Evolutionary conservation across 2,329 filamentous ascomycete genomes (phyloP).

Genomic region (Ophiostoma himal-ulmi): DNA sequence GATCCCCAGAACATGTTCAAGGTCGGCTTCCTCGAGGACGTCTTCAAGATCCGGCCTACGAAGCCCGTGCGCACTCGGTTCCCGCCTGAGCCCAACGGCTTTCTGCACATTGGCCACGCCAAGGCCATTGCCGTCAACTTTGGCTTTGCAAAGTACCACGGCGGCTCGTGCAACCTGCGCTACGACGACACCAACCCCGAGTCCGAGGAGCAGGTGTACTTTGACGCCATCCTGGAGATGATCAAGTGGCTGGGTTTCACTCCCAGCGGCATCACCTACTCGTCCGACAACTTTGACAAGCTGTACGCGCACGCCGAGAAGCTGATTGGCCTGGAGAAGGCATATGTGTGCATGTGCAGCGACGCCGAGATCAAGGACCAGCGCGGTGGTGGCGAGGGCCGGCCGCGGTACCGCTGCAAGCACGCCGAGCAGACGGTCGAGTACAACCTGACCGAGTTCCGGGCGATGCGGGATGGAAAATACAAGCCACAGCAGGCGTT

Average conservation of each 20-base stretch:
- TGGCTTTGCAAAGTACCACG: constrained; percentile 81
- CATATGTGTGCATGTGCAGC: constrained; percentile 84
- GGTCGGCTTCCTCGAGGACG: constrained; percentile 66
- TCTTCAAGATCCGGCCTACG: constrained; percentile 62
- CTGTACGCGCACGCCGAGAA: constrained; percentile 87
- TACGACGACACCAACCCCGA: constrained; percentile 90
- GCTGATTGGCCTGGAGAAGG: constrained; percentile 63
- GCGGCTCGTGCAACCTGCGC: constrained; percentile 45
- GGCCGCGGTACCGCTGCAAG: constrained; percentile 69
- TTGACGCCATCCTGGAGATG: constrained; percentile 82
- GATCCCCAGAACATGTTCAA: constrained; percentile 70
- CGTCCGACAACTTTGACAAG: constrained; percentile 81
- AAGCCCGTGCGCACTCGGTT: constrained; percentile 65
- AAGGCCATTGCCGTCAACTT: constrained; percentile 97
- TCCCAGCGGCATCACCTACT: constrained; percentile 74
- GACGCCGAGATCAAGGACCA: constrained; percentile 80
- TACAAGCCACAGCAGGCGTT: constrained; percentile 81
- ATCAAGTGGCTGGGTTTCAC: constrained; percentile 80
- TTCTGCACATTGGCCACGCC: constrained; percentile 85
- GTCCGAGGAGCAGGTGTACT: constrained; percentile 85
- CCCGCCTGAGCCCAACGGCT: constrained; percentile 87
- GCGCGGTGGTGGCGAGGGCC: constrained; percentile 66
- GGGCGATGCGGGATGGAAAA: constrained; percentile 85
- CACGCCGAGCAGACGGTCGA: constrained; percentile 71
- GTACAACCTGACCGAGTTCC: constrained; percentile 71